These are phyloP conservation scores for Apostasia shenzhenica DNA, from an alignment of 106 monocot species.

Conservation along the genomic window DNA sequence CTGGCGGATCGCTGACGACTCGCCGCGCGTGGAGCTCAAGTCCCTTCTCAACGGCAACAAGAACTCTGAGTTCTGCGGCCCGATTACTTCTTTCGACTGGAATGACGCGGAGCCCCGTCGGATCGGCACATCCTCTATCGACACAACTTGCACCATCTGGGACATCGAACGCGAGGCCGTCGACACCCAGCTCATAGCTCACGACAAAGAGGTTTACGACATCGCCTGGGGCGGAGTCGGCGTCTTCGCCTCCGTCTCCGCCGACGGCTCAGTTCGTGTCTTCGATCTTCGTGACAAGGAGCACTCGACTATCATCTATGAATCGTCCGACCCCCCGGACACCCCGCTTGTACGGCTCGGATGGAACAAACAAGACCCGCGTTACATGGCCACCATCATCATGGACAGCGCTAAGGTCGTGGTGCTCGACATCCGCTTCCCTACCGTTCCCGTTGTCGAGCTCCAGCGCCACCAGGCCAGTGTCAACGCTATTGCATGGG, in stretches of 20 bases:
- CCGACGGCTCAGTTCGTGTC: constrained; percentile 92
- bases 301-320: constrained; percentile 98
- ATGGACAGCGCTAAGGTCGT: constrained; percentile 99
- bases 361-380: constrained; percentile 98
- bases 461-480: constrained; percentile 86
- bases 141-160: constrained; percentile 98
- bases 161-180: constrained; percentile 90
- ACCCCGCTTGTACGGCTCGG: constrained; percentile 87
- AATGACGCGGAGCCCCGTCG: constrained; percentile 95
- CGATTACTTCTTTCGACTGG: constrained; percentile 99
- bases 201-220: constrained; percentile 96
- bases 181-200: constrained; percentile 96
- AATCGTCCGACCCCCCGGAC: constrained; percentile 74
- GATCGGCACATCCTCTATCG: constrained; percentile 88
- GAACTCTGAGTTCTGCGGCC: constrained; percentile 93
- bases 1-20: constrained; percentile 47
- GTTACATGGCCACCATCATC: constrained; percentile 98
- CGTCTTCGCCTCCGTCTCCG: constrained; percentile 95
- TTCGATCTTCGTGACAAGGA: constrained; percentile 98
- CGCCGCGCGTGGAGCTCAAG: constrained; percentile 26
- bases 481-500: constrained; percentile 96
- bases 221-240: constrained; percentile 99
- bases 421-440: constrained; percentile 92
- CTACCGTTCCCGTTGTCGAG: constrained; percentile 92
- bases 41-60: constrained; percentile 84